These are phyloP conservation scores for Cercospora berteroae DNA, from an alignment of 2,329 filamentous ascomycete genomes.

Conservation along the genomic window DNA sequence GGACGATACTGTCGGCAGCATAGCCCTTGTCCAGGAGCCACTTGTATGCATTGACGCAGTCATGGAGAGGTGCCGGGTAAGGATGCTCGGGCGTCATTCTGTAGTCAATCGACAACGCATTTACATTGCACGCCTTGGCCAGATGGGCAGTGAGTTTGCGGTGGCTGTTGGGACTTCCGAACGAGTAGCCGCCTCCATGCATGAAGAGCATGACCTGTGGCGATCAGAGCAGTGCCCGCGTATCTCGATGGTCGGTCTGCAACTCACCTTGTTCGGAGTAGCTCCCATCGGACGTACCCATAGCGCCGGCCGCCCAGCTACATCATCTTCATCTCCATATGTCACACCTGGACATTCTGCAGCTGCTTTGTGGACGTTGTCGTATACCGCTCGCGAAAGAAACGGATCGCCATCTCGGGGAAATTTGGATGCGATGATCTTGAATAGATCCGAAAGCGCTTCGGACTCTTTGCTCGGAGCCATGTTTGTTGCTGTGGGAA, in stretches of 20 bases:
- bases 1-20: conserved; percentile 25
- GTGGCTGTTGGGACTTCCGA: conserved; percentile 29
- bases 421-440: conserved; percentile 19
- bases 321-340: conserved; percentile 23
- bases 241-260: not conserved
- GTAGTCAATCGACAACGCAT: conserved; percentile 57
- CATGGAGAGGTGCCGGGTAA: conserved; percentile 54
- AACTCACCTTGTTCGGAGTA: conserved; percentile 23
- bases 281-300: conserved; percentile 26
- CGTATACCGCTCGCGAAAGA: conserved; percentile 28
- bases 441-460: conserved; percentile 26
- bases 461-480: conserved; percentile 30
- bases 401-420: conserved; percentile 22
- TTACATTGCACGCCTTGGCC: conserved; percentile 50
- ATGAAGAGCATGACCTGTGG: conserved; percentile 21
- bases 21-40: conserved; percentile 51
- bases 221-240: not conserved
- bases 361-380: conserved; percentile 28
- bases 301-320: conserved; percentile 25
- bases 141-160: conserved; percentile 32
- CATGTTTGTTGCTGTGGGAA: conserved; percentile 19
- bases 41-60: conserved; percentile 57
- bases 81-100: conserved; percentile 59
- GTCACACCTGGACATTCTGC: conserved; percentile 27
- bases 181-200: conserved; percentile 32